These are phyloP conservation scores for Crithidia brevicula DNA, from an alignment of 208 protist genomes.

Conservation along the genomic window DNA sequence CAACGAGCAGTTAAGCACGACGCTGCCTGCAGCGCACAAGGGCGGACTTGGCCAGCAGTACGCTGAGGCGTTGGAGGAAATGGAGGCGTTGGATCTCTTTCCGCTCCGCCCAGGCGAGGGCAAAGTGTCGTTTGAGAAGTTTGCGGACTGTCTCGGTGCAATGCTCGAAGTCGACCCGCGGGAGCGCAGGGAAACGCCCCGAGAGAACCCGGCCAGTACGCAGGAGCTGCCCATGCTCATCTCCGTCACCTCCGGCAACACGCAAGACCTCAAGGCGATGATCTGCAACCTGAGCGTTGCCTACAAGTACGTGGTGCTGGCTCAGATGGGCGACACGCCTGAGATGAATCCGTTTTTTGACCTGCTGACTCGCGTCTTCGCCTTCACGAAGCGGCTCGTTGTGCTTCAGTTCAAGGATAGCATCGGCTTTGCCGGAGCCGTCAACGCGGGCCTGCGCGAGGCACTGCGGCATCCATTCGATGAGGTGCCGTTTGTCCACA, in stretches of 20 bases:
- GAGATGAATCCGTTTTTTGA: slow-evolving; percentile 37
- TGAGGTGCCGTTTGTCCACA: slow-evolving; percentile 43
- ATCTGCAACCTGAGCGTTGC: slow-evolving; percentile 37
- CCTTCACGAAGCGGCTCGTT: slow-evolving; percentile 44
- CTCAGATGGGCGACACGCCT: slow-evolving; percentile 29
- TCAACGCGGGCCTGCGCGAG: slow-evolving; percentile 45
- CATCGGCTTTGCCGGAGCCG: slow-evolving; percentile 34
- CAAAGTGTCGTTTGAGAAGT: slow-evolving; percentile 30
- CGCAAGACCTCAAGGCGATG: slow-evolving; percentile 40
- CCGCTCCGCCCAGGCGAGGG: slow-evolving; percentile 19
- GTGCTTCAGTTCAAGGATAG: slow-evolving; percentile 35
- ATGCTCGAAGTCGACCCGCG: slow-evolving; percentile 28
- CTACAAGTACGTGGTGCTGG: slow-evolving; percentile 35
- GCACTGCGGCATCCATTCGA: slow-evolving; percentile 34
- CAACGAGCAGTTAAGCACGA: no score
- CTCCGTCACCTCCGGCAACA: slow-evolving; percentile 25
- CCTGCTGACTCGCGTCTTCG: slow-evolving; percentile 38
- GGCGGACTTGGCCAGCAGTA: slow-evolving; percentile 8
- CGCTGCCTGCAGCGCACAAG: no score
- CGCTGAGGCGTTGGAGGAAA: background rate
- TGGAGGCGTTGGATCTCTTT: slow-evolving; percentile 28
- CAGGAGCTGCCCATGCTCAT: slow-evolving; percentile 23
- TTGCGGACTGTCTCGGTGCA: slow-evolving; percentile 23
- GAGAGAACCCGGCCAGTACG: background rate
- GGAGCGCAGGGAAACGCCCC: slow-evolving; percentile 15